Conservation (phyloP, 306 rosid species). For the Spatholobus suberectus region DNA sequence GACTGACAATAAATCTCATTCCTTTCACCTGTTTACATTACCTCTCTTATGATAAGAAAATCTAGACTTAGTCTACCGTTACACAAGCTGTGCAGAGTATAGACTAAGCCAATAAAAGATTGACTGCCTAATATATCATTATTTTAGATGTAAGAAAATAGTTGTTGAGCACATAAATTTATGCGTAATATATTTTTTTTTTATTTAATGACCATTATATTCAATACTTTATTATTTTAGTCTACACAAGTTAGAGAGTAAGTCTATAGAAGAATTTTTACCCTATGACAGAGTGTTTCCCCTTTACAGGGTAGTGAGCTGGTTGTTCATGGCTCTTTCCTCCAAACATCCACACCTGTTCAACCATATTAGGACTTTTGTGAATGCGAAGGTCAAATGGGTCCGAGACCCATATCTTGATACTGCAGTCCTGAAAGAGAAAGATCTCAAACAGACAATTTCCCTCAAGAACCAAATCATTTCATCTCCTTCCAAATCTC, state of each 20-base stretch:
- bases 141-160: background rate
- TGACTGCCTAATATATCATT: background rate
- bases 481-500: conserved; percentile 61
- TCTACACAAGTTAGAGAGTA: conserved; percentile 6
- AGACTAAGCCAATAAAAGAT: background rate
- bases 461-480: conserved; percentile 69
- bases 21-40: background rate
- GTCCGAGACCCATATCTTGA: conserved; percentile 83
- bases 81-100: background rate
- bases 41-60: background rate
- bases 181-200: background rate
- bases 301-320: conserved; percentile 52
- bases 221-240: conserved; percentile 10
- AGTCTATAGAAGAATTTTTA: conserved; percentile 8
- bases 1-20: background rate
- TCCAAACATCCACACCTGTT: conserved; percentile 55
- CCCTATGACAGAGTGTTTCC: conserved; percentile 42
- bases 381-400: conserved; percentile 82
- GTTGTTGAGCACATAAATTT: background rate
- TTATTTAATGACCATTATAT: background rate
- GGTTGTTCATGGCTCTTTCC: conserved; percentile 52
- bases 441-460: conserved; percentile 65
- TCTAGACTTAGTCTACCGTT: background rate
- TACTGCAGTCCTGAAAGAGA: conserved; percentile 71
- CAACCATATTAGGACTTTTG: conserved; percentile 56